Evolutionary conservation across 257 asterid genomes (phyloP).

Genomic region (Thymus mandschuricus): DNA sequence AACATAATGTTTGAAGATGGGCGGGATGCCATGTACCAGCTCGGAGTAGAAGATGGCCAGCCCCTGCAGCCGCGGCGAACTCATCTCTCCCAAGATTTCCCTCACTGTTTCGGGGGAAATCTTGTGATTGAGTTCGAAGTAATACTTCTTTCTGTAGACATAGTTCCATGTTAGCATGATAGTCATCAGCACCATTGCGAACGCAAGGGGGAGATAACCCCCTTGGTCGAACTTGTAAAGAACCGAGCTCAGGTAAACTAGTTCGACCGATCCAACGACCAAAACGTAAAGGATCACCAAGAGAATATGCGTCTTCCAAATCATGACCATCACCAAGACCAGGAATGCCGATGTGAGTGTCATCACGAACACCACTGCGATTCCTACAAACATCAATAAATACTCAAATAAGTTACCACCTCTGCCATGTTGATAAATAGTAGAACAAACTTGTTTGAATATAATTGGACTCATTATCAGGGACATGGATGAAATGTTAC

Average conservation of each 20-base stretch:
- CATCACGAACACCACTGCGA: constrained; percentile 69
- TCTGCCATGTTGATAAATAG: too few species aligned
- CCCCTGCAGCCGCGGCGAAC: constrained; percentile 44
- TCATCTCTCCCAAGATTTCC: constrained; percentile 29
- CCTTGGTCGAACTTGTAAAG: constrained; percentile 61
- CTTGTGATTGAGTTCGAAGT: constrained; percentile 57
- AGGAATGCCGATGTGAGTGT: constrained; percentile 50
- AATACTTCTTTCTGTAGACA: constrained; percentile 49
- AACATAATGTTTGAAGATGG: constrained; percentile 35
- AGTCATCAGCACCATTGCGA: constrained; percentile 45
- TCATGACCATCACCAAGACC: constrained; percentile 57
- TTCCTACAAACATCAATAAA: constrained; percentile 38
- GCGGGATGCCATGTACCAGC: constrained; percentile 71
- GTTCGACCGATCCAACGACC: constrained; percentile 45
- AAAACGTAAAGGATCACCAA: constrained; percentile 37
- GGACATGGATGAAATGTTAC: too few species aligned
- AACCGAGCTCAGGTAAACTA: constrained; percentile 50
- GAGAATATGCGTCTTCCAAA: constrained; percentile 61
- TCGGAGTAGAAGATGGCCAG: constrained; percentile 64
- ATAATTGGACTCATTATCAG: too few species aligned
- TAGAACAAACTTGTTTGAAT: too few species aligned
- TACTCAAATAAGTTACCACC: too few species aligned
- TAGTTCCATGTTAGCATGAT: constrained; percentile 58
- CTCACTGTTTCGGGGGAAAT: constrained; percentile 42
- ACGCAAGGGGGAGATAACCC: constrained; percentile 56